Base-by-base conservation (phyloP, 805 yeast species). In the Metschnikowia colocasiae region DNA sequence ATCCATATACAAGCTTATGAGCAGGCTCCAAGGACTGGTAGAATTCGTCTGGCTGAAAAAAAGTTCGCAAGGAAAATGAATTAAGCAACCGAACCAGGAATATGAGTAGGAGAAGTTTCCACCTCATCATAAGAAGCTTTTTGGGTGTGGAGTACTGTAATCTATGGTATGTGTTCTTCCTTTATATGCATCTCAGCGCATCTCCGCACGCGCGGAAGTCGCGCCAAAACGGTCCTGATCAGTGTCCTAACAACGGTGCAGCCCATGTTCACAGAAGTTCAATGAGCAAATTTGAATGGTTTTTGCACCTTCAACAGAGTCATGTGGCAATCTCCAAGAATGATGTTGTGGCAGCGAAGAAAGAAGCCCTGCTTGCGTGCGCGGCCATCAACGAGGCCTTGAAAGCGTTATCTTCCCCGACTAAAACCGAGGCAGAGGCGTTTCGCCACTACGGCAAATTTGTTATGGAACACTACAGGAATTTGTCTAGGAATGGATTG, bases 11-110 rank as follows among this genome's bases (percentile, higher is more conserved):
- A 31, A 75, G 68, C 3, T 59, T 48, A 63, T 90, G 96, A 0
- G 98, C 99, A 0, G 97, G 96, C 59, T 94, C 99, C 43, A 94
- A 68, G 0, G 91, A 74, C 65, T 94, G 99, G 82, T 84, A 94
- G 66, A 76, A 94, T 65, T 94, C 99, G 64, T 94, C 99, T 0
- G 99, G 92, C 63, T 94, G 99, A 67, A 94, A 94, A 61, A 81
- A 94, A 0, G 98, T 89, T 46, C 61, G 61, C 4, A 80, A 78
- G 1, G 82, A 62, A 20, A 86, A 59, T 0, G 95, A 79, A 63
- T 90, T 89, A 57, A 78, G 27, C 8, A 83, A 51, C 33, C 96
- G 65, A n/a, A 76, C 53, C 0, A 69, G 42, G 2, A 79, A 47
- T 31, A 49, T 9, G 55, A 53, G 41, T 15, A 48, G 20, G 32